Evolutionary conservation across 371 early-diverging fungal species (phyloP).

Genomic region (Neoconidiobolus thromboides): DNA sequence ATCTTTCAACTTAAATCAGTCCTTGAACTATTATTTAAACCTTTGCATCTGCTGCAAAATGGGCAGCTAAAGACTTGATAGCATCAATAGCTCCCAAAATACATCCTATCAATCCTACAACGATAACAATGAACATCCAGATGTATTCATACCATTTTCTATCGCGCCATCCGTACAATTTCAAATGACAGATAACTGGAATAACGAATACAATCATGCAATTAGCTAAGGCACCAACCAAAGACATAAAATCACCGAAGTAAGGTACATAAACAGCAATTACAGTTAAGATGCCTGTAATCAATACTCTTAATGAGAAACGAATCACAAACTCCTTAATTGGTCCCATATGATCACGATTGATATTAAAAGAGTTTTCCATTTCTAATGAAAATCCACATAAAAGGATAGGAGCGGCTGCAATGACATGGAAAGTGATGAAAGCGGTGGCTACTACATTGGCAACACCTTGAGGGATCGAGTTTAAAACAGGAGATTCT

Average conservation of each 20-base stretch:
- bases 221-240: conserved; percentile 62
- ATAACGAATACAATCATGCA: conserved; percentile 61
- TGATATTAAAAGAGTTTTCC: conserved; percentile 13
- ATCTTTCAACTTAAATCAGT: no score
- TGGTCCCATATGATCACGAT: neutral
- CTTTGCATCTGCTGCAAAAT: neutral
- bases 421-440: conserved; percentile 62
- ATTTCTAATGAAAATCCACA: conserved; percentile 56
- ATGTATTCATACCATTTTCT: neutral
- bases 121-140: neutral
- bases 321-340: conserved; percentile 31
- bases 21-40: no score
- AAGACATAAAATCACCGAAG: conserved; percentile 62
- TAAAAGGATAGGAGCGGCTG: conserved; percentile 57
- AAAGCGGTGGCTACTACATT: conserved; percentile 42
- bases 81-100: conserved; percentile 57
- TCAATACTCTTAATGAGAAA: conserved; percentile 30
- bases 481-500: conserved; percentile 43
- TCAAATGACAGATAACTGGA: conserved; percentile 57
- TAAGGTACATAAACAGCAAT: conserved; percentile 53
- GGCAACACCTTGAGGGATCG: conserved; percentile 39
- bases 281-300: conserved; percentile 21
- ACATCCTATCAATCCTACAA: conserved; percentile 48
- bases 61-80: conserved; percentile 9
- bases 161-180: conserved; percentile 39